These are phyloP conservation scores for Arxiozyma bovina DNA, from an alignment of 1,139 yeast species.

Conservation along the genomic window DNA sequence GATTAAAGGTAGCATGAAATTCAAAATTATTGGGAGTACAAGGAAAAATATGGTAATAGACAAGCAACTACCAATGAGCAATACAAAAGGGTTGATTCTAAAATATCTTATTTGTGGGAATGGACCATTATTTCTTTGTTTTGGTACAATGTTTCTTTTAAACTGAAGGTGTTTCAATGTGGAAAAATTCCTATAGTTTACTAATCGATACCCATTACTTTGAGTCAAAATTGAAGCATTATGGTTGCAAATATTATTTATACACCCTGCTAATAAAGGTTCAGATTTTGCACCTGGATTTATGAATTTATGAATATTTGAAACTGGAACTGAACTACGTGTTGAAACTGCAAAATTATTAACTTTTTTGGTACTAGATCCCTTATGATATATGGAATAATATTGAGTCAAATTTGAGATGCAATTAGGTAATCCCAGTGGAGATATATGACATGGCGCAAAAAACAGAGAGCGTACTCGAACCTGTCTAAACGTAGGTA, in stretches of 20 bases:
- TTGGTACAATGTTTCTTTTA: not conserved
- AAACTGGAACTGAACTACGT: not conserved
- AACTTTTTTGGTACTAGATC: not conserved
- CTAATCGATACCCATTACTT: not conserved
- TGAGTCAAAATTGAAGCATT: not conserved
- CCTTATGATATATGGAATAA: not conserved
- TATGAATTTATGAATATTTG: too few species aligned
- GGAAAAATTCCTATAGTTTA: not conserved
- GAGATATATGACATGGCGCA: not conserved
- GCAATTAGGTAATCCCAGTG: not conserved
- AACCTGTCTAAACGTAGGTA: not conserved
- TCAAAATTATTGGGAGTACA: slow-evolving; percentile 17
- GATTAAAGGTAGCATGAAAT: slow-evolving; percentile 18
- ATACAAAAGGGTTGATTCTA: not conserved
- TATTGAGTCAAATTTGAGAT: not conserved
- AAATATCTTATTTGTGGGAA: slow-evolving; percentile 1
- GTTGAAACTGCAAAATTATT: not conserved
- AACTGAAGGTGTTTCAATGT: not conserved
- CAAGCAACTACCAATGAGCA: slow-evolving; percentile 4
- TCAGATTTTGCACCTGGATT: not conserved
- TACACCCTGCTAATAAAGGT: not conserved
- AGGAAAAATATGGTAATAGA: slow-evolving; percentile 10
- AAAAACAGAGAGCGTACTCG: not conserved
- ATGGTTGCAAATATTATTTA: too few species aligned
- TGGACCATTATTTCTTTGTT: not conserved